A percentile compares a stretch with the other conserved stretches of the same genome.
These are phyloP conservation scores for Fusarium sp. DNA, from an alignment of 2,329 filamentous ascomycete species.

Conservation along the genomic window DNA sequence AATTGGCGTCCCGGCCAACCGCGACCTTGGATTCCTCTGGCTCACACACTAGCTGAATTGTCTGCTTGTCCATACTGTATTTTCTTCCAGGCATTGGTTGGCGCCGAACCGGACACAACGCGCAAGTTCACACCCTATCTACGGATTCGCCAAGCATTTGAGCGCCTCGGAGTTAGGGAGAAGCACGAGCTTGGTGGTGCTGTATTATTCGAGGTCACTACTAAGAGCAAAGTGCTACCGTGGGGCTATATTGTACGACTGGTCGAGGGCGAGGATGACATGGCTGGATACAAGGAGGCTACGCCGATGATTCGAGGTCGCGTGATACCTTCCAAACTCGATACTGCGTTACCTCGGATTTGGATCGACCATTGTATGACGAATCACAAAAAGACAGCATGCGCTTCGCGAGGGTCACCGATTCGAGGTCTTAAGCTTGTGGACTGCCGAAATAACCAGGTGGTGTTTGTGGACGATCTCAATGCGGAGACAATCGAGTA, in stretches of 20 bases:
- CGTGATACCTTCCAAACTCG: slow-evolving; percentile 47
- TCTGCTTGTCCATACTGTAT: slow-evolving; percentile 53
- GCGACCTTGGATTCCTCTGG: slow-evolving; percentile 52
- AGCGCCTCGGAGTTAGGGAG: slow-evolving; percentile 52
- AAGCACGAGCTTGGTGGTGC: slow-evolving; percentile 52
- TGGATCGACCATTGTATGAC: slow-evolving; percentile 52
- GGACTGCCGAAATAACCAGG: slow-evolving; percentile 46
- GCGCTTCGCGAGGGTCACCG: slow-evolving; percentile 29
- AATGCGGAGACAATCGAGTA: slow-evolving; percentile 43
- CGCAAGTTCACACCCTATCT: slow-evolving; percentile 54
- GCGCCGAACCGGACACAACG: slow-evolving; percentile 43
- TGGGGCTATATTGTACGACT: slow-evolving; percentile 53
- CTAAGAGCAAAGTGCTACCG: slow-evolving; percentile 51
- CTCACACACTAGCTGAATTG: slow-evolving; percentile 47
- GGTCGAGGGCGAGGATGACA: slow-evolving; percentile 40
- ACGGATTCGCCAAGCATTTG: slow-evolving; percentile 53
- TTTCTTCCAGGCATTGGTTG: slow-evolving; percentile 53
- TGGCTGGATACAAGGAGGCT: slow-evolving; percentile 38
- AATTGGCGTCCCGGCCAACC: slow-evolving; percentile 52
- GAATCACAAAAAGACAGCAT: slow-evolving; percentile 45
- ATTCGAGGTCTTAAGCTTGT: slow-evolving; percentile 49
- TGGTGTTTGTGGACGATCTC: slow-evolving; percentile 48
- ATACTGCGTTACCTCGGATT: slow-evolving; percentile 45
- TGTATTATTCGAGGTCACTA: slow-evolving; percentile 52
- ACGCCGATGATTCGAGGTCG: slow-evolving; percentile 47